These are phyloP conservation scores for Pseudonitzschia multiseries DNA, from an alignment of 108 stramenopile species.

Conservation along the genomic window DNA sequence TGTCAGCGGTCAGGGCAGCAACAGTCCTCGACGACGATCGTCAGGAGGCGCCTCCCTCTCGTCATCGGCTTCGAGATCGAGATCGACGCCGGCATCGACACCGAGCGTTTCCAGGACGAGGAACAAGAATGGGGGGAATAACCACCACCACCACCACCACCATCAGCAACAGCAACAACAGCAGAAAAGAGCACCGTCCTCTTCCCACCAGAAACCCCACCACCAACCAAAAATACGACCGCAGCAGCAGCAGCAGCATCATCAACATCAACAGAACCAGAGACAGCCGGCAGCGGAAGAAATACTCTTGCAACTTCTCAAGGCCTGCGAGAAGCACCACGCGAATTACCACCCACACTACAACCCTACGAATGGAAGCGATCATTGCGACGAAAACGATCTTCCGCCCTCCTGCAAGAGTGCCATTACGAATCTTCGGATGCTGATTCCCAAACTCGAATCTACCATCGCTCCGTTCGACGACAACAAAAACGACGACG, in stretches of 20 bases:
- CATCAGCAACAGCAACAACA: neutral
- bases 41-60: neutral
- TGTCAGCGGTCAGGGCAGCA: neutral
- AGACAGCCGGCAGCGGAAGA: neutral
- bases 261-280: neutral
- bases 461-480: neutral
- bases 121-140: neutral
- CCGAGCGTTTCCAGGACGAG: neutral
- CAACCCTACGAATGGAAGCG: neutral
- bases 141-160: neutral
- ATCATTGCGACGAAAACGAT: constrained; percentile 7
- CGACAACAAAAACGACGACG: neutral
- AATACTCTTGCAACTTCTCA: constrained; percentile 1
- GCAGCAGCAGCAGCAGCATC: neutral
- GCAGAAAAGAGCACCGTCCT: neutral
- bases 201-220: neutral
- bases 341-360: neutral
- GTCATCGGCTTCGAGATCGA: neutral
- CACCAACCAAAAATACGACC: neutral
- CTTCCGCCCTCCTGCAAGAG: neutral
- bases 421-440: neutral
- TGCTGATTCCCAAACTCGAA: constrained; percentile 12
- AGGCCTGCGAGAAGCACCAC: constrained; percentile 11
- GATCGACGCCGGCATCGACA: neutral
- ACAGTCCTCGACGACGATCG: constrained; percentile 3